Evolutionary conservation across 2,329 filamentous ascomycete species (phyloP).

Genomic region (Ascocoryne sarcoides): DNA sequence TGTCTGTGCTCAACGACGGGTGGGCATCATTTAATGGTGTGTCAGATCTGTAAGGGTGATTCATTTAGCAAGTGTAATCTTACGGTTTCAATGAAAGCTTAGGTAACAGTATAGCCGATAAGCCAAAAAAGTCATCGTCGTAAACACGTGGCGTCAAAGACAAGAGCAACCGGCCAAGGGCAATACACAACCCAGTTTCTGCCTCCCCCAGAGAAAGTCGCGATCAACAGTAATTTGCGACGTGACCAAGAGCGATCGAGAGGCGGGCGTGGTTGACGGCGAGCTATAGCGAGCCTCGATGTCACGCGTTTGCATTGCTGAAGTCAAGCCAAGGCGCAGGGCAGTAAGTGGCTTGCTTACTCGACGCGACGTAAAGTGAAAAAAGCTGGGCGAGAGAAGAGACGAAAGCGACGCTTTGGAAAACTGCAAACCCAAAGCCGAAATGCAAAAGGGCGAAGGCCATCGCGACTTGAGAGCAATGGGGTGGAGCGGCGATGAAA

Average conservation of each 20-base stretch:
- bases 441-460: background rate
- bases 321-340: background rate
- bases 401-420: no score
- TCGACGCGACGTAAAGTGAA: background rate
- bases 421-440: no score
- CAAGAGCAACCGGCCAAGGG: slow-evolving; percentile 3
- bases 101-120: slow-evolving; percentile 11
- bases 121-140: slow-evolving; percentile 13
- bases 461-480: background rate
- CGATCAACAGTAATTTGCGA: background rate
- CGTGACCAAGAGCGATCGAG: background rate
- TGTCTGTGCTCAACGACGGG: slow-evolving; percentile 11
- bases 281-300: background rate
- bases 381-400: background rate
- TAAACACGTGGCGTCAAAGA: slow-evolving; percentile 16
- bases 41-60: slow-evolving; percentile 11
- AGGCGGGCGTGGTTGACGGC: background rate
- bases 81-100: slow-evolving; percentile 15
- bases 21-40: slow-evolving; percentile 13
- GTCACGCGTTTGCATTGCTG: background rate
- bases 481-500: background rate
- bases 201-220: background rate
- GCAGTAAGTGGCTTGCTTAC: background rate
- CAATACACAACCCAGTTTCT: no score
- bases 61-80: slow-evolving; percentile 13